phyloP scores from a whole-genome alignment of 2,329 filamentous ascomycete genomes.

The Microascus cirrosus region DNA sequence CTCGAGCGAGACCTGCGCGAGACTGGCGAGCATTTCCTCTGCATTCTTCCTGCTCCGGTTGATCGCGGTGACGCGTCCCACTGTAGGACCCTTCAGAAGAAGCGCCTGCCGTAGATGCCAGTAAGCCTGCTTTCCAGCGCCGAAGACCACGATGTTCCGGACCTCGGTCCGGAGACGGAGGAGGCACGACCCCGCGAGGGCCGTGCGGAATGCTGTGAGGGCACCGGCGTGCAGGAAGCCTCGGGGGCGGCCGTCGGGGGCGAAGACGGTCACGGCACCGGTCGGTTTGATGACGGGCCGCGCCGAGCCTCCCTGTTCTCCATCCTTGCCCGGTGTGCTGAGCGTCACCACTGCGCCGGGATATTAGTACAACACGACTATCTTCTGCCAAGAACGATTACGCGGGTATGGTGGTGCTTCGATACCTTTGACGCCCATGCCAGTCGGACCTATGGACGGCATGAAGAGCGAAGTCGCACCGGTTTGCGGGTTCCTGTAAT shows the following conservation, averaged over 20 bases:
- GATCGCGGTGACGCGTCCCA: conserved; percentile 73
- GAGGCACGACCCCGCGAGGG: conserved; percentile 58
- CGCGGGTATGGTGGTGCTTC: background rate
- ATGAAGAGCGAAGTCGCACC: conserved; percentile 60
- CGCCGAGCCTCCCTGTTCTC: conserved; percentile 12
- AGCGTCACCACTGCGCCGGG: conserved; percentile 49
- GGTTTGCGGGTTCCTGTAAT: conserved; percentile 33
- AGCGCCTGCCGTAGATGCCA: conserved; percentile 87
- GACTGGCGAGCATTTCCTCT: background rate
- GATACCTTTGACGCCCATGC: conserved; percentile 58
- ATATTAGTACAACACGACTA: background rate
- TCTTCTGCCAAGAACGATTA: background rate
- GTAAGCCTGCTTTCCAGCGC: conserved; percentile 80
- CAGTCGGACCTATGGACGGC: conserved; percentile 53
- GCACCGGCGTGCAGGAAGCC: conserved; percentile 64
- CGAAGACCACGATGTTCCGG: conserved; percentile 72
- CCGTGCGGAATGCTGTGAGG: conserved; percentile 72
- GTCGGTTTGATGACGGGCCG: conserved; percentile 35
- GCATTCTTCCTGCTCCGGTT: conserved; percentile 53
- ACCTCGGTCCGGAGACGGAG: conserved; percentile 56
- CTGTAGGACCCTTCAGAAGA: conserved; percentile 56
- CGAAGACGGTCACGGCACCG: conserved; percentile 60
- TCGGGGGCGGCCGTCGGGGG: conserved; percentile 46
- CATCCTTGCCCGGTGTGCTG: conserved; percentile 25
- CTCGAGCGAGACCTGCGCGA: conserved; percentile 34